phyloP scores from a whole-genome alignment of 2,329 filamentous ascomycete species.

The Alternaria ventricosa region DNA sequence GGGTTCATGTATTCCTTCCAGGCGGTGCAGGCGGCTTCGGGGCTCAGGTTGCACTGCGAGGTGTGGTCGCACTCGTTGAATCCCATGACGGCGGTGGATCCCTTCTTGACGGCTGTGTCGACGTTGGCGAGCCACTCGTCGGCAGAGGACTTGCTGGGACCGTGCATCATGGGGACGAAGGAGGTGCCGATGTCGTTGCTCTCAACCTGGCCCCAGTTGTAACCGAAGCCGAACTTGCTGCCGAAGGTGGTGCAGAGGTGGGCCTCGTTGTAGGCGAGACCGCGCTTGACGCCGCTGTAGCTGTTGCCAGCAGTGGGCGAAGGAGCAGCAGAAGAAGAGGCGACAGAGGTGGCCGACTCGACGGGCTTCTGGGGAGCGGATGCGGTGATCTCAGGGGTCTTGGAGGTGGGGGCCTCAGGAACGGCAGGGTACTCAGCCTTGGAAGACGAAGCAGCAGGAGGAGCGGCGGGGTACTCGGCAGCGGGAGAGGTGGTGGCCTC shows the following conservation, averaged over 20 bases:
- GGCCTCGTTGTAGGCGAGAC: constrained; percentile 71
- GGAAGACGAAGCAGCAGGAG: not conserved
- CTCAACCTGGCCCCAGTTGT: constrained; percentile 67
- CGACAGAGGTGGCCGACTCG: constrained; percentile 8
- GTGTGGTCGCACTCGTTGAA: constrained; percentile 50
- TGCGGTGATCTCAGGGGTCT: constrained; percentile 17
- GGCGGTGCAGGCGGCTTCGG: constrained; percentile 38
- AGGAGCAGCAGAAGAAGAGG: constrained; percentile 24
- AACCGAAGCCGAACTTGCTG: constrained; percentile 64
- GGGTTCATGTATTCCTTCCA: constrained; percentile 46
- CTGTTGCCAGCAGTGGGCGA: constrained; percentile 28
- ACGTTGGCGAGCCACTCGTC: constrained; percentile 51
- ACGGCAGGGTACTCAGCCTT: constrained; percentile 10
- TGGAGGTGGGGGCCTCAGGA: constrained; percentile 15
- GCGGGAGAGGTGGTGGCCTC: constrained; percentile 10
- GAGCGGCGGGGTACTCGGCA: constrained; percentile 11
- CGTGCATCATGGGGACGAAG: constrained; percentile 65
- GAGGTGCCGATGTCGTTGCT: constrained; percentile 55
- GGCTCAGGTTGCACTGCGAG: constrained; percentile 43
- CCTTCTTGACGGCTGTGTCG: constrained; percentile 40
- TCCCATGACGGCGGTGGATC: constrained; percentile 46
- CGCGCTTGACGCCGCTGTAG: constrained; percentile 63
- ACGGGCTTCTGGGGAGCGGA: constrained; percentile 15
- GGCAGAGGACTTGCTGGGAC: constrained; percentile 25
- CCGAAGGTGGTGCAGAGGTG: constrained; percentile 61